phyloP scores from a whole-genome alignment of 2,329 filamentous ascomycete genomes.

The Grosmannia huntii region DNA sequence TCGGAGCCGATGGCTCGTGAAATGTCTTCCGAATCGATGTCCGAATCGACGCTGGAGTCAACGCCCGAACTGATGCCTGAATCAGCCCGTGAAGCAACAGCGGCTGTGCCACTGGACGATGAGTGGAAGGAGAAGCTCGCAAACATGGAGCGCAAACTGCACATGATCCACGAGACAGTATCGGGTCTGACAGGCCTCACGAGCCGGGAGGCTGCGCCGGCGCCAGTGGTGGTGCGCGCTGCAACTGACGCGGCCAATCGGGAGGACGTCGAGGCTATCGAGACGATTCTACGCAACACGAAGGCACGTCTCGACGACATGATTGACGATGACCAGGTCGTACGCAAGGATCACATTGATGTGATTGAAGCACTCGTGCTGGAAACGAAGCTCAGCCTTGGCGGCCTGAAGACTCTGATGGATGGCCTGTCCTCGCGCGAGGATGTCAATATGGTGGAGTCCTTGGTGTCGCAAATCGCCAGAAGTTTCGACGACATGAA shows the following conservation, averaged over 20 bases:
- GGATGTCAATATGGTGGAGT: slow-evolving; percentile 64
- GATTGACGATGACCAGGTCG: slow-evolving; percentile 58
- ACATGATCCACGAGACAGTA: slow-evolving; percentile 28
- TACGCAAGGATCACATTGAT: slow-evolving; percentile 53
- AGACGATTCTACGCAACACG: slow-evolving; percentile 79
- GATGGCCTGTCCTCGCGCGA: slow-evolving; percentile 50
- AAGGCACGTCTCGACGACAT: slow-evolving; percentile 77
- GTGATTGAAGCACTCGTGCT: slow-evolving; percentile 52
- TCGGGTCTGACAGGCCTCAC: slow-evolving; percentile 20
- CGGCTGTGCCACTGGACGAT: slow-evolving; percentile 4
- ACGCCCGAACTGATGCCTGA: background rate
- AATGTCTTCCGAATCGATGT: background rate
- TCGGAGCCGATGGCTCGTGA: background rate
- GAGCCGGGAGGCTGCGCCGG: background rate
- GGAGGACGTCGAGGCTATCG: slow-evolving; percentile 82
- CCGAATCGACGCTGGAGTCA: background rate
- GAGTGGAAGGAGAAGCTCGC: slow-evolving; percentile 19
- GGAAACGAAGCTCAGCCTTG: slow-evolving; percentile 63
- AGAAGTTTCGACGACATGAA: slow-evolving; percentile 63
- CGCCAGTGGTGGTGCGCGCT: background rate
- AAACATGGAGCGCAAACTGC: slow-evolving; percentile 37
- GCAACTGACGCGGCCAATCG: slow-evolving; percentile 46
- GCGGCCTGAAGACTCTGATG: slow-evolving; percentile 19
- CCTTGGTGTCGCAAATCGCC: slow-evolving; percentile 67
- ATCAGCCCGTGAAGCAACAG: background rate